These are phyloP conservation scores for Oryza glaberrima DNA, from an alignment of 176 grass and related monocot species.

Conservation along the genomic window DNA sequence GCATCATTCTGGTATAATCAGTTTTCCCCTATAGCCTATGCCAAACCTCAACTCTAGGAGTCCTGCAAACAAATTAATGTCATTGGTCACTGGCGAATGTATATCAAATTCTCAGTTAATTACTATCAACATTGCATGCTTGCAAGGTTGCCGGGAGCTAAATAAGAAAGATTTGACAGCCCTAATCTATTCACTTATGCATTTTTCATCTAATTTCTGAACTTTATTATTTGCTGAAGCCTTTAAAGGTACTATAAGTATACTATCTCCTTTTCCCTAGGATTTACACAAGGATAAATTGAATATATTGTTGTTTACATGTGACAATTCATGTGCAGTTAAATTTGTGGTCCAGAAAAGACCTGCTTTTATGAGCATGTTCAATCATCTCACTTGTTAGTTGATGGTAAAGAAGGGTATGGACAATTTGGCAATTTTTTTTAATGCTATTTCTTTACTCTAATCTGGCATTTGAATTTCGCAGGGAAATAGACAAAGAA, in stretches of 20 bases:
- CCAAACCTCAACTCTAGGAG: neutral
- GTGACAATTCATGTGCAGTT: slow-evolving; percentile 51
- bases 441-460: slow-evolving; percentile 33
- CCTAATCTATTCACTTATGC: neutral
- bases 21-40: slow-evolving; percentile 2
- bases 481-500: slow-evolving; percentile 91
- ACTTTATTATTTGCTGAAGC: slow-evolving; percentile 8
- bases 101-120: slow-evolving; percentile 12
- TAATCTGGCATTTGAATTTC: slow-evolving; percentile 45
- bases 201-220: neutral
- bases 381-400: slow-evolving; percentile 45
- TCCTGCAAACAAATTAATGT: neutral
- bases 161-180: slow-evolving; percentile 1
- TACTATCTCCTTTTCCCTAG: neutral
- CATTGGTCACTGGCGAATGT: neutral
- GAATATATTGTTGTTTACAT: slow-evolving; percentile 48
- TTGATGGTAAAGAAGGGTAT: slow-evolving; percentile 57
- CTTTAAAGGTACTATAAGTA: neutral
- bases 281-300: slow-evolving; percentile 10
- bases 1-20: neutral
- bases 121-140: neutral
- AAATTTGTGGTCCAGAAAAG: slow-evolving; percentile 46
- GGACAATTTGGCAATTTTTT: slow-evolving; percentile 36
- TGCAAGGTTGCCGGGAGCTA: neutral
- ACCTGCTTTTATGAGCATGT: slow-evolving; percentile 36